Conservation (phyloP, 1,284 basidiomycete genomes). For the Tetrapyrgos nigripes region DNA sequence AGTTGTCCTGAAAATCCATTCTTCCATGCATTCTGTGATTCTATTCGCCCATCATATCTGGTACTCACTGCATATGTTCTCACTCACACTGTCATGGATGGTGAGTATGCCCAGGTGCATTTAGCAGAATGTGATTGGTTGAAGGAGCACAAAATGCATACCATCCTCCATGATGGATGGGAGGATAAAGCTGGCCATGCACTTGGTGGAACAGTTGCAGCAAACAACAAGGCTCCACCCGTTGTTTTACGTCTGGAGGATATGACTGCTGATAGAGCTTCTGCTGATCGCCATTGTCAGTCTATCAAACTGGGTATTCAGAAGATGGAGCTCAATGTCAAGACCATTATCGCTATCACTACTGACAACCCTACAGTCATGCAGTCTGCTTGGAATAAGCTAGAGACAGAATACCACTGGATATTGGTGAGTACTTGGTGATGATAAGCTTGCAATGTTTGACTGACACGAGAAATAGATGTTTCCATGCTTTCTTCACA, state of each 20-base stretch:
- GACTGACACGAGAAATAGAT: slow-evolving; percentile 9
- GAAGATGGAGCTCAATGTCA: slow-evolving; percentile 19
- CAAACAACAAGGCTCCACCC: slow-evolving; percentile 24
- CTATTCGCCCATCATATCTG: neutral
- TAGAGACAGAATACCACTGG: slow-evolving; percentile 22
- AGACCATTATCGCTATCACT: slow-evolving; percentile 23
- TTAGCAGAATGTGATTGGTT: slow-evolving; percentile 22
- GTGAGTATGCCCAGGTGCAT: slow-evolving; percentile 23
- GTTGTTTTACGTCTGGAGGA: slow-evolving; percentile 28
- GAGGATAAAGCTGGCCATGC: slow-evolving; percentile 28
- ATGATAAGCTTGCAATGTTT: neutral
- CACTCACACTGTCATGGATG: slow-evolving; percentile 21
- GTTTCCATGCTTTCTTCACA: slow-evolving; percentile 32
- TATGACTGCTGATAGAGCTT: slow-evolving; percentile 28
- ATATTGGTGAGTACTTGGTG: slow-evolving; percentile 13
- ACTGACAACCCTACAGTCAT: slow-evolving; percentile 32
- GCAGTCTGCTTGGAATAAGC: slow-evolving; percentile 23
- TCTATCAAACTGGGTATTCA: slow-evolving; percentile 9
- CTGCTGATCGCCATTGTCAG: slow-evolving; percentile 26
- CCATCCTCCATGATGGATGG: slow-evolving; percentile 34
- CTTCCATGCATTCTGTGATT: neutral
- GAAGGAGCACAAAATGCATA: slow-evolving; percentile 20
- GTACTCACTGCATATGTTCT: slow-evolving; percentile 22
- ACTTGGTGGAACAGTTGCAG: slow-evolving; percentile 29
- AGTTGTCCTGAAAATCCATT: neutral